Percentiles rank a stretch among this genome's conserved stretches.
Evolutionary conservation across 192 early-diverging fungal genomes (phyloP).

Genomic region (Entomortierella beljakovae): DNA sequence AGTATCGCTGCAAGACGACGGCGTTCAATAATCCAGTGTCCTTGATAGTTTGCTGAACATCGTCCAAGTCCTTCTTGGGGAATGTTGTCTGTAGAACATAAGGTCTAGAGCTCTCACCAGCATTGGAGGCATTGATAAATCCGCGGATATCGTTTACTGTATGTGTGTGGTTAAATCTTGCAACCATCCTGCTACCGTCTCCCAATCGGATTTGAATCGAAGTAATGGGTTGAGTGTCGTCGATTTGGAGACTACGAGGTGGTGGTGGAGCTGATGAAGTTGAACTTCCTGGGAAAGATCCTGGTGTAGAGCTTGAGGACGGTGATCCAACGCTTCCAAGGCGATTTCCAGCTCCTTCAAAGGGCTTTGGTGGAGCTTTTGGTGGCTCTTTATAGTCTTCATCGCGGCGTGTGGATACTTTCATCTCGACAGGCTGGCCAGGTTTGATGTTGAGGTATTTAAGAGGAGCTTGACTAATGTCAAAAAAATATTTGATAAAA

Average conservation of each 20-base stretch:
- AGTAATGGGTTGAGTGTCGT: conserved; percentile 82
- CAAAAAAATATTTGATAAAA: not conserved
- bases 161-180: conserved; percentile 91
- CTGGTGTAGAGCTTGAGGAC: conserved; percentile 36
- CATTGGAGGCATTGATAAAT: conserved; percentile 76
- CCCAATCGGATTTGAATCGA: conserved; percentile 92
- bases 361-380: conserved; percentile 79
- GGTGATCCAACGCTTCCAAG: conserved; percentile 69
- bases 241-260: conserved; percentile 66
- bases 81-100: conserved; percentile 89
- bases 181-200: conserved; percentile 91
- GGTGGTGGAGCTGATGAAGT: conserved; percentile 20
- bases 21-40: conserved; percentile 90
- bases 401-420: conserved; percentile 81
- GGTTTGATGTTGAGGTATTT: conserved; percentile 87
- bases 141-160: conserved; percentile 87
- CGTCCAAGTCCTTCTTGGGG: conserved; percentile 83
- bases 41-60: conserved; percentile 77
- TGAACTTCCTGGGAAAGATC: conserved; percentile 49
- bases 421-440: conserved; percentile 92
- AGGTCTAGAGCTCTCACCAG: conserved; percentile 67
- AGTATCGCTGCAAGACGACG: conserved; percentile 78
- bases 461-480: conserved; percentile 83
- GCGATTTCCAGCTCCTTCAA: conserved; percentile 83
- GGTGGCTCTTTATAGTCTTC: conserved; percentile 91